phyloP scores from a whole-genome alignment of 2,329 filamentous ascomycete species.

The Akanthomyces uredinophilus region DNA sequence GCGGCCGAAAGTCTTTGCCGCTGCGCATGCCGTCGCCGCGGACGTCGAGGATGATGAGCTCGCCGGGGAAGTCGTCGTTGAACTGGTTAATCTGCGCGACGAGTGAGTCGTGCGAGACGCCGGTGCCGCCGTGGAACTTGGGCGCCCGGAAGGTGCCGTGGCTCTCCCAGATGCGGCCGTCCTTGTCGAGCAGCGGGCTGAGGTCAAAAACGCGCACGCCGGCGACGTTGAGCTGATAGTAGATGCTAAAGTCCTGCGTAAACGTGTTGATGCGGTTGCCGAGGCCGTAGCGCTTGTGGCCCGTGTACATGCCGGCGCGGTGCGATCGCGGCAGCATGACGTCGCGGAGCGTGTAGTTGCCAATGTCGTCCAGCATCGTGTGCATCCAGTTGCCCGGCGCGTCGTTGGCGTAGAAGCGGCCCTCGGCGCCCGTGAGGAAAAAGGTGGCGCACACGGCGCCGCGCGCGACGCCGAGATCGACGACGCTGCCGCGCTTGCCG shows the following conservation, averaged over 20 bases:
- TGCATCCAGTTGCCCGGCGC: constrained; percentile 28
- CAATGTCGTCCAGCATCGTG: constrained; percentile 22
- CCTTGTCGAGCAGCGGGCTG: constrained; percentile 17
- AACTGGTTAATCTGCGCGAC: constrained; percentile 26
- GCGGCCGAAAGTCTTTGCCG: not conserved
- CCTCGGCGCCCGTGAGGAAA: constrained; percentile 27
- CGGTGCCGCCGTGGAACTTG: constrained; percentile 25
- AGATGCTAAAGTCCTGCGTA: constrained; percentile 21
- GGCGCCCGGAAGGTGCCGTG: too few species aligned
- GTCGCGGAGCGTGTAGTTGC: constrained; percentile 24
- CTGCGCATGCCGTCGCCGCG: constrained; percentile 15
- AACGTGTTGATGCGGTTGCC: constrained; percentile 20
- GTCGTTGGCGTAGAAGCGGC: constrained; percentile 25
- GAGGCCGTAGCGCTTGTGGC: constrained; percentile 1
- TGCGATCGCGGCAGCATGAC: constrained; percentile 29
- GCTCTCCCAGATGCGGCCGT: constrained; percentile 16
- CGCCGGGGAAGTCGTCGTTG: constrained; percentile 25
- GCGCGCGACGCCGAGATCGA: not conserved
- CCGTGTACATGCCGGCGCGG: constrained; percentile 25
- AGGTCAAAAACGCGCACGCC: constrained; percentile 29
- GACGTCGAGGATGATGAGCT: constrained; percentile 31
- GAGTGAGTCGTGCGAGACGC: constrained; percentile 25
- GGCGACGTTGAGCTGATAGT: constrained; percentile 23
- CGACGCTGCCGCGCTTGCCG: not conserved
- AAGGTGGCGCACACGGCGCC: constrained; percentile 15